Percentiles rank a stretch among this genome's conserved stretches.
phyloP scores from a whole-genome alignment of 805 yeast species.

The Vanderwaltozyma verrucispora region DNA sequence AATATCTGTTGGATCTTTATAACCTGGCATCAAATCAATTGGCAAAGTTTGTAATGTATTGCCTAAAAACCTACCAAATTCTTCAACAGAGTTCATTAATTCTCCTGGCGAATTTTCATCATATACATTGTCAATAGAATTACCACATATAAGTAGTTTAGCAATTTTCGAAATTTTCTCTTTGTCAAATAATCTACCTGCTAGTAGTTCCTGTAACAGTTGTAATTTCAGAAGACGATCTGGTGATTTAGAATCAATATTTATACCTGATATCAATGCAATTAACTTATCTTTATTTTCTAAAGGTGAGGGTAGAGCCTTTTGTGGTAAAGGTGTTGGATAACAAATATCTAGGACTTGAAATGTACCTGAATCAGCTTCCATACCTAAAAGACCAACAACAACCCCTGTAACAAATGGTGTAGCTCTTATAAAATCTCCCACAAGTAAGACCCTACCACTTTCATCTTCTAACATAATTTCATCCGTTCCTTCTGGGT shows the following conservation, averaged over 20 bases:
- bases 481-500: conserved; percentile 43
- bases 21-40: conserved; percentile 77
- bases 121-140: conserved; percentile 37
- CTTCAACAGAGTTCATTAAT: conserved; percentile 42
- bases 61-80: conserved; percentile 49
- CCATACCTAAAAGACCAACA: conserved; percentile 79
- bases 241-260: conserved; percentile 37
- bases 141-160: conserved; percentile 62
- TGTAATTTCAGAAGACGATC: conserved; percentile 37
- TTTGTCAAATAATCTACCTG: conserved; percentile 45
- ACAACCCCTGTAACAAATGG: conserved; percentile 84
- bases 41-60: conserved; percentile 53
- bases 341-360: conserved; percentile 71
- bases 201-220: conserved; percentile 54
- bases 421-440: conserved; percentile 41
- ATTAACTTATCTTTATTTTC: conserved; percentile 31
- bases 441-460: conserved; percentile 71
- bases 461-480: conserved; percentile 84
- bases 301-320: conserved; percentile 22
- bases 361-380: conserved; percentile 71
- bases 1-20: conserved; percentile 71
- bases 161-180: conserved; percentile 30
- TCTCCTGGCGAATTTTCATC: conserved; percentile 40
- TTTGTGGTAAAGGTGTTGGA: conserved; percentile 57
- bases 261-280: conserved; percentile 71